Evolutionary conservation across 1,139 yeast species (phyloP), one percentile per base, ranked within the genome.

Genomic region (Geotrichum aggregatum): DNA sequence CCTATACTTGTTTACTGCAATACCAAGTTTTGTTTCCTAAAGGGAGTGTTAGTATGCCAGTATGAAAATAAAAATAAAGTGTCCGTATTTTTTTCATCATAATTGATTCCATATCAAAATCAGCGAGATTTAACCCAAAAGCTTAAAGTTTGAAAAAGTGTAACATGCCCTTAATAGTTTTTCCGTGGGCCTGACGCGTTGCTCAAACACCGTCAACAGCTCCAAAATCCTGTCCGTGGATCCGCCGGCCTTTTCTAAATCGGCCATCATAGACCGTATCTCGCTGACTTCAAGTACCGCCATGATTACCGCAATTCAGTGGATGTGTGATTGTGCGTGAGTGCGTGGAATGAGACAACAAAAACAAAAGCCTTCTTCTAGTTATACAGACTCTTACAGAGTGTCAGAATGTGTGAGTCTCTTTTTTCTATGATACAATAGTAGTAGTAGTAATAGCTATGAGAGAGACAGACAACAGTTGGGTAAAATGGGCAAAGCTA

Each of bases 11-110:
- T 94, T 94, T 45, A 92, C 98, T 5, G 92, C 94, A 24, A 92
- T 94, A 56, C 98, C 98, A n/a, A 92, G 92, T 69, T 88, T 89
- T n/a, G 98, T 92, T 66, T 91, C 88, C 66, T 72, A 62, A 26
- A 35, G 44, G 34, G 18, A 19, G 8, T 2, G 16, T 34, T 10
- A 34, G 18, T 5, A 24, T 24, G 28, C 8, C 8, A 24, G 28
- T 24, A 24, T 30, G 22, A 10, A 24, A 31, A 30, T 14, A 34
- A 30, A 7, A 22, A 33, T 18, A 22, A 13, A 19, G 8, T 18
- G 39, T 28, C n/a, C 18, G 18, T 19, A 8, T 2, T 36, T 5
- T 3, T 14, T n/a, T 30, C 10, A 13, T 13, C 33, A 30, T 30
- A 36, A 35, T 8, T 4, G n/a, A n/a, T n/a, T n/a, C n/a, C n/a